Evolutionary conservation across 805 yeast species (phyloP).

Genomic region (Candida qinlingensis): DNA sequence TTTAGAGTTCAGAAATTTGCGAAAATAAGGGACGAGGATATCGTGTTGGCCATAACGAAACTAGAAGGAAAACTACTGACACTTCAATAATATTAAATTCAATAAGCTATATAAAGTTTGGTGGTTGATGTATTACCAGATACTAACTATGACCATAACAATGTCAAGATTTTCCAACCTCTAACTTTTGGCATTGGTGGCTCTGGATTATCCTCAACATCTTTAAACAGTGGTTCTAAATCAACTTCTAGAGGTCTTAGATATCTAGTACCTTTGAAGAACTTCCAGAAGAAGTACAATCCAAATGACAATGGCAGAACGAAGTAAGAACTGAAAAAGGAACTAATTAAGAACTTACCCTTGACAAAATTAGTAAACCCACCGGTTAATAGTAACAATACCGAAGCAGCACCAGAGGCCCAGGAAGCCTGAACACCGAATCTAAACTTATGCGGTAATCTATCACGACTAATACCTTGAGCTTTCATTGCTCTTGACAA

Average conservation of each 20-base stretch:
- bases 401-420: conserved; percentile 24
- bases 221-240: conserved; percentile 27
- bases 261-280: conserved; percentile 27
- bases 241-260: conserved; percentile 36
- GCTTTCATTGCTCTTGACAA: conserved; percentile 32
- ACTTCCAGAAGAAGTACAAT: conserved; percentile 29
- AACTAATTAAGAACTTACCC: conserved; percentile 19
- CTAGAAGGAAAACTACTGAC: too few relatives aligned
- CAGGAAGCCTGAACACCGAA: conserved; percentile 27
- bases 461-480: conserved; percentile 30
- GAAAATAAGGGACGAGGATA: too few relatives aligned
- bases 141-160: conserved; percentile 9
- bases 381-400: conserved; percentile 28
- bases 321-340: conserved; percentile 12
- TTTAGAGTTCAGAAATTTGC: too few relatives aligned
- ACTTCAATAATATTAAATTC: not conserved
- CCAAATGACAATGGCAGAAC: conserved; percentile 23
- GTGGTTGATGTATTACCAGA: too few relatives aligned
- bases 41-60: too few relatives aligned
- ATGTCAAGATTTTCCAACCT: conserved; percentile 13
- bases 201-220: conserved; percentile 26
- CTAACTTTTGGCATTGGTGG: conserved; percentile 12
- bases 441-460: conserved; percentile 29
- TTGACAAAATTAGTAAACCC: conserved; percentile 31
- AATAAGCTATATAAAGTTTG: not conserved